These are phyloP conservation scores for Ocimum tenuiflorum DNA, from an alignment of 257 asterid species.

Conservation along the genomic window DNA sequence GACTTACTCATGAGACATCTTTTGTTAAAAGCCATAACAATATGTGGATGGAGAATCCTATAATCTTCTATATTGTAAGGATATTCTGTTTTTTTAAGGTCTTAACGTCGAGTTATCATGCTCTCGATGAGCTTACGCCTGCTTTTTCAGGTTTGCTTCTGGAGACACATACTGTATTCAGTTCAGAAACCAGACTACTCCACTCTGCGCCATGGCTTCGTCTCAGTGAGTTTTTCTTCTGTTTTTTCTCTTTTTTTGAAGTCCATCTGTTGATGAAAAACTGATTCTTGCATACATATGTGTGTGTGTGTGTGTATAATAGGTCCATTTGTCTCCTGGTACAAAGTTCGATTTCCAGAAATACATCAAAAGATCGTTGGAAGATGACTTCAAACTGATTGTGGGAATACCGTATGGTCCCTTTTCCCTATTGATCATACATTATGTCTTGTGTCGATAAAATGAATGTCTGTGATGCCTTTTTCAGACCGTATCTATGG, in stretches of 20 bases:
- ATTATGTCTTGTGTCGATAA: neutral
- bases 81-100: neutral
- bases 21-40: slow-evolving; percentile 70
- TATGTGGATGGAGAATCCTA: slow-evolving; percentile 54
- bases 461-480: neutral
- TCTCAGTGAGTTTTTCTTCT: slow-evolving; percentile 51
- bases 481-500: slow-evolving; percentile 69
- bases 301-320: too few relatives aligned
- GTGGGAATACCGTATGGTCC: slow-evolving; percentile 74
- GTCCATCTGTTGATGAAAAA: neutral
- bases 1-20: slow-evolving; percentile 91
- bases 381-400: slow-evolving; percentile 90
- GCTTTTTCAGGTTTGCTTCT: slow-evolving; percentile 59
- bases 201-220: slow-evolving; percentile 84
- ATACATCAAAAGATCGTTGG: slow-evolving; percentile 85
- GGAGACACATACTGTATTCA: slow-evolving; percentile 68
- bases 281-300: neutral
- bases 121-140: neutral
- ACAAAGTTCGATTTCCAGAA: slow-evolving; percentile 88
- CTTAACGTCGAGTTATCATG: too few relatives aligned
- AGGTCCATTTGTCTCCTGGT: slow-evolving; percentile 98
- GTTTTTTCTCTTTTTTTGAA: too few relatives aligned
- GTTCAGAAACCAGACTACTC: slow-evolving; percentile 83
- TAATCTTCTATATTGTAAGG: slow-evolving; percentile 69
- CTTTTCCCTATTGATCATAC: neutral